Conservation (phyloP, 129 eudicot species). For the Dittrichia graveolens region DNA sequence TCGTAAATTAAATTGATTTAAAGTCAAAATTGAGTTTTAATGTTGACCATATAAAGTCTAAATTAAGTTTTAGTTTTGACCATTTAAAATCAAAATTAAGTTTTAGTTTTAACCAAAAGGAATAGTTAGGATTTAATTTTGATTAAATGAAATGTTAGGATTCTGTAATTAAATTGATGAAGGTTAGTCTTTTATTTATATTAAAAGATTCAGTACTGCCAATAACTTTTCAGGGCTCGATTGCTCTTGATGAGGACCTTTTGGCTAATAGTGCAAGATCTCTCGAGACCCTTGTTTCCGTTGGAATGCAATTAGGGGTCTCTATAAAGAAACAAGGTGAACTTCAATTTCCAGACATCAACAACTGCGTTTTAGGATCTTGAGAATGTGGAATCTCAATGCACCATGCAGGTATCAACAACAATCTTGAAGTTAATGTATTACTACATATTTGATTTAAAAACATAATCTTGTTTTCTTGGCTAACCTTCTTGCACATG, state of each 20-base stretch:
- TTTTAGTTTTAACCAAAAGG: too few species aligned
- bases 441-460: slow-evolving; percentile 5
- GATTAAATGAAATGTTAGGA: too few species aligned
- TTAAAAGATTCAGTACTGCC: not conserved
- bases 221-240: slow-evolving; percentile 55
- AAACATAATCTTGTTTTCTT: too few species aligned
- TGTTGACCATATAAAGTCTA: too few species aligned
- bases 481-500: too few species aligned
- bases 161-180: too few species aligned
- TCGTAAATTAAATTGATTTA: too few species aligned
- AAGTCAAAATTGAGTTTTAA: too few species aligned
- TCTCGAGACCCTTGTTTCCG: slow-evolving; percentile 79
- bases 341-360: slow-evolving; percentile 34
- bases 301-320: slow-evolving; percentile 83
- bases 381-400: slow-evolving; percentile 21
- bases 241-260: slow-evolving; percentile 76
- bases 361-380: slow-evolving; percentile 36
- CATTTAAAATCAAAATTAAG: too few species aligned
- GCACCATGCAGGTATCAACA: slow-evolving; percentile 13
- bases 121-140: too few species aligned
- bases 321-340: slow-evolving; percentile 48
- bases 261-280: slow-evolving; percentile 74
- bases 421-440: slow-evolving; percentile 22
- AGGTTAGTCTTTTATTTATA: too few species aligned
- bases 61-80: too few species aligned